Base-by-base conservation (phyloP, 345 rosid species). In the Eutrema heterophyllum region DNA sequence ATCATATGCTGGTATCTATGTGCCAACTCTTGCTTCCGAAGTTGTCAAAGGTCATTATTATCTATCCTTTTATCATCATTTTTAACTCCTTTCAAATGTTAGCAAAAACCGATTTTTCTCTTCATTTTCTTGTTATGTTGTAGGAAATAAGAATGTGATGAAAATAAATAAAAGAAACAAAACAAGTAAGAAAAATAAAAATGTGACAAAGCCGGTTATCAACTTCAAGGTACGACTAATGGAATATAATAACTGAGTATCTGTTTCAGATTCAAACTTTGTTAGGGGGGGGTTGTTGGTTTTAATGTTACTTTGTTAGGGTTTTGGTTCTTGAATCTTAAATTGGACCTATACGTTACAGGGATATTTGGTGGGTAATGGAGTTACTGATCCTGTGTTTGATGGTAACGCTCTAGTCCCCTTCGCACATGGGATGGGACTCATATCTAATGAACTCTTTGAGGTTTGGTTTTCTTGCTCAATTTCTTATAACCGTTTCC, bases 341-440 rank as follows among this genome's bases (percentile, higher is more conserved):
- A 35, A 41, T 4, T 39, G 8, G 36, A 68, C 10, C 0, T 75
- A 30, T 18, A 53, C 2, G 9, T 38, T 45, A 4, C 81, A 94
- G 98, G 98, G 98, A 43, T 94, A 94, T 70, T 26, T 94, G 87
- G 86, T 94, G 21, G 98, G 98, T 39, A 94, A 94, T 78, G 98
- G 96, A 81, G 93, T 86, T 75, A 77, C 97, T 30, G 97, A 94
- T 82, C 75, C 78, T 0, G 74, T 53, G 46, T 83, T 86, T 75
- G 98, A 93, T 59, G 97, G 94, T 56, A 91, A 93, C 6, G 93
- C 98, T 61, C 84, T 91, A 48, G 87, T 93, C 77, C 94, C 97
- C 5, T 93, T 91, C 76, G 86, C 80, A 11, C 96, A 93, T 81
- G 97, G 98, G 73, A 94, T 94, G 97, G 93, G 88, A 62, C 81